phyloP scores from a whole-genome alignment of 164 flowering plant species.

The Vitis cinerea region DNA sequence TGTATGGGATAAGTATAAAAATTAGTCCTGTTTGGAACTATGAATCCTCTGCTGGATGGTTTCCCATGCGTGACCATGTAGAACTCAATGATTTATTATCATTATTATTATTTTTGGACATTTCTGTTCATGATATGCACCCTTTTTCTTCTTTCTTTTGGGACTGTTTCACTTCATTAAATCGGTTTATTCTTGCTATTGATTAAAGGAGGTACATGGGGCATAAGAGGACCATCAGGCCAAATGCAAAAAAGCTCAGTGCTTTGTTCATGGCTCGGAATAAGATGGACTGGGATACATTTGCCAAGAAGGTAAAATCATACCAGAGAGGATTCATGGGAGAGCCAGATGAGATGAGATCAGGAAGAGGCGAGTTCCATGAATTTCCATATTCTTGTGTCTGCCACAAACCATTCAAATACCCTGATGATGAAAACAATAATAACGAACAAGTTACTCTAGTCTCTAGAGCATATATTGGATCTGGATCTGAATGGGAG shows the following conservation, averaged over 20 bases:
- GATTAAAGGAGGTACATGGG: conserved; percentile 89
- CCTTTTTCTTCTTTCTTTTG: neutral
- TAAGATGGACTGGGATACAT: conserved; percentile 71
- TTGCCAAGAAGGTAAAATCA: conserved; percentile 68
- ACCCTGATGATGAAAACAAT: neutral
- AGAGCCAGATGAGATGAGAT: conserved; percentile 90
- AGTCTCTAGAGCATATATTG: neutral
- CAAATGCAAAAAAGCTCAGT: conserved; percentile 91
- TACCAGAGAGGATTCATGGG: conserved; percentile 95
- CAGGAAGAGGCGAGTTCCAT: conserved; percentile 86
- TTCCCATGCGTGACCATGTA: too few relatives aligned
- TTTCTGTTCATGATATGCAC: neutral
- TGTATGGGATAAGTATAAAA: too few relatives aligned
- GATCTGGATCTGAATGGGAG: neutral
- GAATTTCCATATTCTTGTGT: conserved; percentile 86
- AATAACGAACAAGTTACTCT: neutral
- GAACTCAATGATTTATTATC: too few relatives aligned
- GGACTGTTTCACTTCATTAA: neutral
- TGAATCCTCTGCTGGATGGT: too few relatives aligned
- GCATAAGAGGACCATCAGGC: conserved; percentile 91
- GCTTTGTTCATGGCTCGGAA: conserved; percentile 60
- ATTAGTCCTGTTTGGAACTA: too few relatives aligned
- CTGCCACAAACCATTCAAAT: conserved; percentile 48
- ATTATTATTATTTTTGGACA: too few relatives aligned
- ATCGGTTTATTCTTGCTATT: conserved; percentile 10